Percentiles rank a stretch among this genome's conserved stretches.
phyloP scores from a whole-genome alignment of 345 rosid species.

The Schrenkiella parvula region DNA sequence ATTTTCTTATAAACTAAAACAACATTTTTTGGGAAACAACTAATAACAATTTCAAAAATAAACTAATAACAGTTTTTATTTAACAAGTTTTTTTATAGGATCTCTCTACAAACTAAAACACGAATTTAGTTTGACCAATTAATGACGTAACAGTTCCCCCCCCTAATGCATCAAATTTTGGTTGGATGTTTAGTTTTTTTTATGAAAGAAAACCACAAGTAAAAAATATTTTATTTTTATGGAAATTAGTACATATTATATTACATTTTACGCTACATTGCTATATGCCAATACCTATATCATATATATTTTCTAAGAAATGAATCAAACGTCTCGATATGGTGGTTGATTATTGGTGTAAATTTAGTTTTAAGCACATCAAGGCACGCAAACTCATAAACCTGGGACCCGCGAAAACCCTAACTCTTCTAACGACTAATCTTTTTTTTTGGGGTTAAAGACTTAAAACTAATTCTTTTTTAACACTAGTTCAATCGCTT shows the following conservation, averaged over 20 bases:
- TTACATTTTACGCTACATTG: neutral
- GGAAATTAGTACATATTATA: neutral
- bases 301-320: neutral
- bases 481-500: conserved; percentile 1
- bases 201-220: neutral
- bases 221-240: too few species aligned
- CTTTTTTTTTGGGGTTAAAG: too few species aligned
- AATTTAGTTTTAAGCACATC: conserved; percentile 30
- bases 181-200: neutral
- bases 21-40: too few species aligned
- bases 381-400: conserved; percentile 30
- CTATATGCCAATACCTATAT: neutral
- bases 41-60: too few species aligned
- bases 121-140: too few species aligned
- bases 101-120: neutral
- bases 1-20: neutral
- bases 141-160: too few species aligned
- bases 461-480: conserved; percentile 13
- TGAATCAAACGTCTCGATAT: conserved; percentile 13
- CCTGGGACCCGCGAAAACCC: conserved; percentile 29
- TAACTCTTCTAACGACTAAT: conserved; percentile 30
- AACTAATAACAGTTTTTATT: too few species aligned
- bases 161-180: too few species aligned
- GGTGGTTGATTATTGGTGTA: conserved; percentile 37
- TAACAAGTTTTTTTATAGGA: too few species aligned